Evolutionary conservation across 2,329 filamentous ascomycete genomes (phyloP).

Genomic region (Trichoderma sp.): DNA sequence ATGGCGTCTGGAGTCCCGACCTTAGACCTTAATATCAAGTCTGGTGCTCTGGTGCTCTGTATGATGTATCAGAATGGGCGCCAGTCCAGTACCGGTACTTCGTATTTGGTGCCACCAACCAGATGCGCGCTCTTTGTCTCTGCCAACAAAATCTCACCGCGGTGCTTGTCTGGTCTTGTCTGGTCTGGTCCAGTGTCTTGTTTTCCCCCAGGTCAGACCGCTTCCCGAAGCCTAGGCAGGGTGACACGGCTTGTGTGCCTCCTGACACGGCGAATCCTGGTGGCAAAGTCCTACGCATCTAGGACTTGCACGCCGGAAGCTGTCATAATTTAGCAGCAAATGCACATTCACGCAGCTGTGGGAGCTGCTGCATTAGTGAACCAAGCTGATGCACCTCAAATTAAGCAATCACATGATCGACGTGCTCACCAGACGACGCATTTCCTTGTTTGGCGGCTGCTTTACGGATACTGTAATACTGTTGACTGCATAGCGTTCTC

Average conservation of each 20-base stretch:
- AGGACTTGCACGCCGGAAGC: constrained; percentile 15
- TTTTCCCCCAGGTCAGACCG: constrained; percentile 18
- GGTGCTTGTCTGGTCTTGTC: background rate
- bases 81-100: background rate
- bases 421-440: constrained; percentile 2
- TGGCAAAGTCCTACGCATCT: constrained; percentile 19
- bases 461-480: too few species aligned
- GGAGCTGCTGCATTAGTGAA: background rate
- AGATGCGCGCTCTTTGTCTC: background rate
- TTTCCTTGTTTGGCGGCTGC: background rate
- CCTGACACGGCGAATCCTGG: constrained; percentile 16
- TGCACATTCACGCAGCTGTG: background rate
- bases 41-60: background rate
- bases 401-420: constrained; percentile 11
- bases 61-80: background rate
- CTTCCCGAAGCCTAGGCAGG: constrained; percentile 16
- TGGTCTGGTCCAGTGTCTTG: background rate
- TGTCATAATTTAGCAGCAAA: constrained; percentile 3
- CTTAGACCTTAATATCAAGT: background rate
- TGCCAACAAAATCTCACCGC: constrained; percentile 3
- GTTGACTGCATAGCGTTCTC: background rate
- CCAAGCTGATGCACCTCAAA: constrained; percentile 1
- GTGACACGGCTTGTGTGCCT: constrained; percentile 20
- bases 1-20: background rate
- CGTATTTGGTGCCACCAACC: background rate